Percentiles rank a stretch among this genome's conserved stretches.
Evolutionary conservation across 2,329 filamentous ascomycete species (phyloP).

Genomic region (Stemphylium lycopersici): DNA sequence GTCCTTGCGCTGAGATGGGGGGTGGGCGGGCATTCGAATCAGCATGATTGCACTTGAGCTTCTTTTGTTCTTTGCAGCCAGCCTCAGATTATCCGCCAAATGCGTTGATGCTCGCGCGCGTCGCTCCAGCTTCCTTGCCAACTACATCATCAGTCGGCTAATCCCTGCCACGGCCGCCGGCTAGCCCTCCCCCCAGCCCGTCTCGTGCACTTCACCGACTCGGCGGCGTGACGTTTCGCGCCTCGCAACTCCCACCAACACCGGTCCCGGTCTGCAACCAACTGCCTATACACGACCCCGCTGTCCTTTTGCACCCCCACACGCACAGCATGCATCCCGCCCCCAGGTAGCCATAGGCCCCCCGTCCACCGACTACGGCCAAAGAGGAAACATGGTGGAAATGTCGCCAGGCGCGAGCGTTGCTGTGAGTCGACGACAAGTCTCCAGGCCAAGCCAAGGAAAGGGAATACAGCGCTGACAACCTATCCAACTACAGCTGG

Average conservation of each 20-base stretch:
- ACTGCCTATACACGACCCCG: background rate
- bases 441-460: background rate
- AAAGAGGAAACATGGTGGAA: slow-evolving; percentile 45
- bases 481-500: slow-evolving; percentile 64
- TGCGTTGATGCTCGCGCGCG: background rate
- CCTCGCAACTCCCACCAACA: slow-evolving; percentile 14
- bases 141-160: slow-evolving; percentile 39
- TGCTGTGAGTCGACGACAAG: slow-evolving; percentile 40
- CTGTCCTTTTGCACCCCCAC: background rate
- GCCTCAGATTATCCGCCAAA: no score
- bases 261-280: slow-evolving; percentile 9
- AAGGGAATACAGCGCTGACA: background rate
- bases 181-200: slow-evolving; percentile 25
- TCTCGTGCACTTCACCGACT: slow-evolving; percentile 38
- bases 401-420: slow-evolving; percentile 51
- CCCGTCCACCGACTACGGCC: slow-evolving; percentile 26
- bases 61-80: background rate
- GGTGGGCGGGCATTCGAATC: background rate
- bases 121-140: slow-evolving; percentile 12
- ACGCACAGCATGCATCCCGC: slow-evolving; percentile 36
- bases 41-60: background rate
- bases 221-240: slow-evolving; percentile 37
- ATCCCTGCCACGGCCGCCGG: slow-evolving; percentile 39
- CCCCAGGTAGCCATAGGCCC: slow-evolving; percentile 39
- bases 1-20: background rate